Conservation (phyloP, 805 yeast species). For the Candida corydali region DNA sequence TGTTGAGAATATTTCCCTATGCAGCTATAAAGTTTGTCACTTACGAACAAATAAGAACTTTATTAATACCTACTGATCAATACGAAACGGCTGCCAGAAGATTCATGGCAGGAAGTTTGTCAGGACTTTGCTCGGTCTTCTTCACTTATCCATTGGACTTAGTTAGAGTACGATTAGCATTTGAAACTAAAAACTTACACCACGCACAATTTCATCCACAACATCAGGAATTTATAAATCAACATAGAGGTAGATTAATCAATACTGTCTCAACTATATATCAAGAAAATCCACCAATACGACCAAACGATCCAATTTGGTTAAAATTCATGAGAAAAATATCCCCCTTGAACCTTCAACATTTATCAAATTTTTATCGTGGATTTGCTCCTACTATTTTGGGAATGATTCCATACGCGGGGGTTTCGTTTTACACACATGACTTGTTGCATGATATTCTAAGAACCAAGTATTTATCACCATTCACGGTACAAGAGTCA, state of each 20-base stretch:
- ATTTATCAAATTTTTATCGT: conserved; percentile 73
- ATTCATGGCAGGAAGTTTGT: conserved; percentile 81
- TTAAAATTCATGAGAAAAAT: conserved; percentile 28
- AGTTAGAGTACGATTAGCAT: conserved; percentile 87
- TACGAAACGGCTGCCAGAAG: conserved; percentile 81
- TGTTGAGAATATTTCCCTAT: conserved; percentile 88
- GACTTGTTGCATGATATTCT: conserved; percentile 86
- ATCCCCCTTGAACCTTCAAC: conserved; percentile 27
- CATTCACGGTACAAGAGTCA: conserved; percentile 48
- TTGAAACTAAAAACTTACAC: conserved; percentile 54
- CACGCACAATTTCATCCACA: conserved; percentile 19
- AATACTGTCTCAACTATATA: conserved; percentile 30
- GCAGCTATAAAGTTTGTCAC: conserved; percentile 97
- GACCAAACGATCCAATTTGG: conserved; percentile 33
- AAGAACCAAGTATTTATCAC: conserved; percentile 53
- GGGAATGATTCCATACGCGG: conserved; percentile 98
- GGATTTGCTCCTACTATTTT: conserved; percentile 92
- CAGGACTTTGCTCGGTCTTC: conserved; percentile 84
- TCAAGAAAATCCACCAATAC: conserved; percentile 34
- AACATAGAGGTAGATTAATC: conserved; percentile 26
- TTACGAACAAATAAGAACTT: conserved; percentile 83
- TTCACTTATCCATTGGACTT: conserved; percentile 91
- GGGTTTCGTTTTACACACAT: conserved; percentile 93
- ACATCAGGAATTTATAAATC: conserved; percentile 22
- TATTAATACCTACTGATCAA: conserved; percentile 68